Conservation (phyloP, 345 rosid genomes). For the Populus davidiana region DNA sequence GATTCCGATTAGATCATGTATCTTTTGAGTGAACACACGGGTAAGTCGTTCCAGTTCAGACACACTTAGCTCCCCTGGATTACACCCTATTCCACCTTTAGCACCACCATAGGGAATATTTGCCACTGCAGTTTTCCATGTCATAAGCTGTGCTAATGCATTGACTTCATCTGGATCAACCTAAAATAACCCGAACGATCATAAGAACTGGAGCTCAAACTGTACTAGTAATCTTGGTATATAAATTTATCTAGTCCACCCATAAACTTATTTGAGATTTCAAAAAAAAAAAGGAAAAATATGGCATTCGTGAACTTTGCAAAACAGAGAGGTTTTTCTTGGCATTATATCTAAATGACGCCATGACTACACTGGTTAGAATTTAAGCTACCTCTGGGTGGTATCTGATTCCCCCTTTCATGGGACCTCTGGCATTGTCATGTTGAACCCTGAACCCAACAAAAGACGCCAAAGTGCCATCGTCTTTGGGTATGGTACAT, state of each 20-base stretch:
- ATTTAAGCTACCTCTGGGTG: slow-evolving; percentile 72
- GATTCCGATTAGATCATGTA: slow-evolving; percentile 83
- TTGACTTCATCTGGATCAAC: slow-evolving; percentile 97
- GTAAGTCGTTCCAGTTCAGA: slow-evolving; percentile 88
- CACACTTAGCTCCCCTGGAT: slow-evolving; percentile 58
- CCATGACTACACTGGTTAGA: background rate
- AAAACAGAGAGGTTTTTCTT: background rate
- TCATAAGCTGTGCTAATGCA: slow-evolving; percentile 94
- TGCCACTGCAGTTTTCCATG: slow-evolving; percentile 98
- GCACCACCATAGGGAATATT: slow-evolving; percentile 97
- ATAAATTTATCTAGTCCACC: too few species aligned
- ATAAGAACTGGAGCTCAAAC: slow-evolving; percentile 6
- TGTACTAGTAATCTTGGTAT: background rate
- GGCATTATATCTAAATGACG: background rate
- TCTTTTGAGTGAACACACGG: slow-evolving; percentile 91
- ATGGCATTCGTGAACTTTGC: background rate
- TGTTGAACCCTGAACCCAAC: slow-evolving; percentile 95
- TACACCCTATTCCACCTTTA: slow-evolving; percentile 95
- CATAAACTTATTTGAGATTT: too few species aligned
- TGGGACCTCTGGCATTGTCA: slow-evolving; percentile 97
- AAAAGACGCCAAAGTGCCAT: slow-evolving; percentile 81
- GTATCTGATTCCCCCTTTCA: slow-evolving; percentile 99
- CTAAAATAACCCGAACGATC: slow-evolving; percentile 28
- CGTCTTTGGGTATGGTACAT: slow-evolving; percentile 88
- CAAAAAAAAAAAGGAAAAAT: too few species aligned